A percentile compares a stretch with the other conserved stretches of the same genome.
phyloP scores from a whole-genome alignment of 345 rosid genomes.

The Eucalyptus tenuipes region DNA sequence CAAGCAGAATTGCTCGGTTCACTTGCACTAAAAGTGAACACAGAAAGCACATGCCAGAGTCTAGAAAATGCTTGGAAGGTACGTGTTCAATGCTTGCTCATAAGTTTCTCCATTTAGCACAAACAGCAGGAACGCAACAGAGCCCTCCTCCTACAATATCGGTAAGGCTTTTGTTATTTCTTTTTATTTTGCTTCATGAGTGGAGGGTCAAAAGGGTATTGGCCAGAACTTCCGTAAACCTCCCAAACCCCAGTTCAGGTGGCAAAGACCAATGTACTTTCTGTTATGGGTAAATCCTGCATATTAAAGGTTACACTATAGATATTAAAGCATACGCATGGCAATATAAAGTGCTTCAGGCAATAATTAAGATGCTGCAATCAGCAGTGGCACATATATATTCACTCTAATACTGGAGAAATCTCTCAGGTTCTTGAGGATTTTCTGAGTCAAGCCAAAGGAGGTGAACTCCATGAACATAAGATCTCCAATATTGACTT shows the following conservation, averaged over 20 bases:
- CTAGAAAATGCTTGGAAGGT: constrained; percentile 99
- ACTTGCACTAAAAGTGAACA: constrained; percentile 61
- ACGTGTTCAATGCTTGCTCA: background rate
- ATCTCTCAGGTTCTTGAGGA: constrained; percentile 69
- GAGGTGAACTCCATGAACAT: constrained; percentile 32
- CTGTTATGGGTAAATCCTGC: background rate
- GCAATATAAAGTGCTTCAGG: background rate
- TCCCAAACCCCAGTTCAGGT: background rate
- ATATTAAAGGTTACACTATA: background rate
- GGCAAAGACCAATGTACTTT: background rate
- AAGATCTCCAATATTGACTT: constrained; percentile 51
- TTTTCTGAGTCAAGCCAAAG: constrained; percentile 59
- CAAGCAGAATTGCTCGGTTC: constrained; percentile 94
- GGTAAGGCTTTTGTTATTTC: background rate
- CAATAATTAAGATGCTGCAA: background rate
- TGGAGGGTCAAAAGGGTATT: background rate
- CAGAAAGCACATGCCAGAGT: constrained; percentile 81
- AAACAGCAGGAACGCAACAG: background rate
- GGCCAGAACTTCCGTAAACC: background rate
- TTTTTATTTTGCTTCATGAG: background rate
- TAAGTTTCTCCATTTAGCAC: background rate
- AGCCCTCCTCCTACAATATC: background rate
- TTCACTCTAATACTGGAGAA: background rate
- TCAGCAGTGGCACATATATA: background rate
- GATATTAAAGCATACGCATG: background rate